A percentile compares a stretch with the other conserved stretches of the same genome.
Conservation (phyloP, 768 basidiomycete species). For the Aureoboletus auriporus region DNA sequence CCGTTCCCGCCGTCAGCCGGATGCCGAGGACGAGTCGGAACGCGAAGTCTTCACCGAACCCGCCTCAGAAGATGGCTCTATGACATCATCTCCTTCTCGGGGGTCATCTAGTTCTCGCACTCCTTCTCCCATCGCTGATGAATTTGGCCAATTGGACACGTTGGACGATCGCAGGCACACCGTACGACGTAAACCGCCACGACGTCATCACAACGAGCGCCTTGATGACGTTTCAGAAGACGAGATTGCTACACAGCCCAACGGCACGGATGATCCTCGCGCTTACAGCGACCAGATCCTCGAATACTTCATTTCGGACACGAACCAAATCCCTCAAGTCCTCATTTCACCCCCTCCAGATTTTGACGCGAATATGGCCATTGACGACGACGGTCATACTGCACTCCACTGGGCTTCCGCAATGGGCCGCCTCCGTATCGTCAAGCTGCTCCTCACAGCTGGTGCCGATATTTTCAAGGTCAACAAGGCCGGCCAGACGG, state of each 20-base stretch:
- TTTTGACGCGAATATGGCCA: slow-evolving; percentile 93
- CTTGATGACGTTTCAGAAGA: slow-evolving; percentile 43
- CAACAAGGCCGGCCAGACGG: slow-evolving; percentile 94
- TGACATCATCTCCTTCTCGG: slow-evolving; percentile 86
- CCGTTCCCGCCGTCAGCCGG: slow-evolving; percentile 53
- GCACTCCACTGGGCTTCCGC: slow-evolving; percentile 98
- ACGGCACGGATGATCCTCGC: slow-evolving; percentile 50
- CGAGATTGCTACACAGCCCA: slow-evolving; percentile 36
- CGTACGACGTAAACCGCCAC: slow-evolving; percentile 45
- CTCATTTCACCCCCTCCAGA: slow-evolving; percentile 85
- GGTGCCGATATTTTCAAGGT: slow-evolving; percentile 97
- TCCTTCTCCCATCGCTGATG: slow-evolving; percentile 75
- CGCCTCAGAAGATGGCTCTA: slow-evolving; percentile 82
- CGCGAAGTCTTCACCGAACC: slow-evolving; percentile 61
- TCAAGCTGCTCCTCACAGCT: slow-evolving; percentile 88
- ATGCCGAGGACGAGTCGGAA: slow-evolving; percentile 55
- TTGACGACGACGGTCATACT: slow-evolving; percentile 98
- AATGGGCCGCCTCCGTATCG: slow-evolving; percentile 95
- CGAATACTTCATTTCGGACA: slow-evolving; percentile 98
- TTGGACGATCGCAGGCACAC: slow-evolving; percentile 32
- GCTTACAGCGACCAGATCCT: slow-evolving; percentile 94
- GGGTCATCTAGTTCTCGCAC: slow-evolving; percentile 88
- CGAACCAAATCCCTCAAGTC: slow-evolving; percentile 82
- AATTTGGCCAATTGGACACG: slow-evolving; percentile 29
- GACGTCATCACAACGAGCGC: slow-evolving; percentile 43